These are phyloP conservation scores for Arthrinium phaeospermum DNA, from an alignment of 2,329 filamentous ascomycete genomes.

Conservation along the genomic window DNA sequence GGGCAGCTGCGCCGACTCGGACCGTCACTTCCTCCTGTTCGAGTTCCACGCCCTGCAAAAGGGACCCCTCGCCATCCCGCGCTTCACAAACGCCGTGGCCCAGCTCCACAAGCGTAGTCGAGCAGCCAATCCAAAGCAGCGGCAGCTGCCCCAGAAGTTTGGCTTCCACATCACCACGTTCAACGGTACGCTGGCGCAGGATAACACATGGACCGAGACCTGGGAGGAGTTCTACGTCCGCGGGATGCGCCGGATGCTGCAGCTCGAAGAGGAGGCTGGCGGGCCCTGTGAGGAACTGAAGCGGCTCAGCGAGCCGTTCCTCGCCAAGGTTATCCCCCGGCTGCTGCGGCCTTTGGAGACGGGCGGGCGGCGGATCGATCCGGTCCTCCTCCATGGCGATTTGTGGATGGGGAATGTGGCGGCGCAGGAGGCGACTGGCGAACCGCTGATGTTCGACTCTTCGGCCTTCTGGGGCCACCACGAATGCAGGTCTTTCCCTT, in stretches of 20 bases:
- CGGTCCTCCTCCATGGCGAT: no score
- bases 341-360: neutral
- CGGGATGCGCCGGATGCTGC: neutral
- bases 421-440: neutral
- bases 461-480: neutral
- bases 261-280: neutral
- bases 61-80: neutral
- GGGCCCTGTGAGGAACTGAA: neutral
- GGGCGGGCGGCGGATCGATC: neutral
- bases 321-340: neutral
- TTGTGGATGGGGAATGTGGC: no score
- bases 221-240: constrained; percentile 4
- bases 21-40: neutral
- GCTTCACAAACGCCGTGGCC: neutral
- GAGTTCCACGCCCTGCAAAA: neutral
- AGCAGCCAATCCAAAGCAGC: no score
- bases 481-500: neutral
- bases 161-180: neutral
- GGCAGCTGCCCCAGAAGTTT: neutral
- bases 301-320: neutral
- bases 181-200: neutral
- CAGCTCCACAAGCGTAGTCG: neutral
- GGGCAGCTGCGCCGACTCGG: neutral
- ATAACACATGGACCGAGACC: constrained; percentile 16
- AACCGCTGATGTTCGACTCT: neutral